Evolutionary conservation across 2,329 filamentous ascomycete genomes (phyloP).

Genomic region (Aureobasidium vineae): DNA sequence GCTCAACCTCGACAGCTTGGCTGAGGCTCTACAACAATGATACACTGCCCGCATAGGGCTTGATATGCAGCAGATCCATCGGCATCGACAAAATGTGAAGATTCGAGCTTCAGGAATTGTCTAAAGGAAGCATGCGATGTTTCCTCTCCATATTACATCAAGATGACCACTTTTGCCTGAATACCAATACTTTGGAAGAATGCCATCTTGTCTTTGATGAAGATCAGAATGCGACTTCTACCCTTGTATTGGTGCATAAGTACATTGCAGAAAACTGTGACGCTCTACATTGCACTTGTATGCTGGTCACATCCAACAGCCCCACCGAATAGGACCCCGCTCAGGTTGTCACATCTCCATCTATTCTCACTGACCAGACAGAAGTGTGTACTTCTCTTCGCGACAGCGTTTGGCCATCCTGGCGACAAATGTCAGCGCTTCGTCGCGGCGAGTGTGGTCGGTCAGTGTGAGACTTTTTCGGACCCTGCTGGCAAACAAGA

Average conservation of each 20-base stretch:
- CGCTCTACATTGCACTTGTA: slow-evolving; percentile 2
- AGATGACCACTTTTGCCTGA: background rate
- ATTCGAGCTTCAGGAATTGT: background rate
- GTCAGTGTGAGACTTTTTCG: slow-evolving; percentile 11
- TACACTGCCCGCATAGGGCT: background rate
- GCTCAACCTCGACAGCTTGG: background rate
- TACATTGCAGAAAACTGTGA: background rate
- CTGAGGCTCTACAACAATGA: background rate
- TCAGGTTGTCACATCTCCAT: background rate
- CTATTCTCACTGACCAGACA: background rate
- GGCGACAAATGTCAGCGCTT: background rate
- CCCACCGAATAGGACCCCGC: background rate
- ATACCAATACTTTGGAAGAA: background rate
- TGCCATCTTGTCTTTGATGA: background rate
- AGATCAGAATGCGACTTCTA: background rate
- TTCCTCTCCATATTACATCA: background rate
- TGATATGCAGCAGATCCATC: background rate
- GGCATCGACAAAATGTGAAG: background rate
- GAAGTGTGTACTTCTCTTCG: background rate
- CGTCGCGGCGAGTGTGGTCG: background rate
- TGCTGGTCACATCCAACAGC: background rate
- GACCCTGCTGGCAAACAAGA: background rate
- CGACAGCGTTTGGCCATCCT: background rate
- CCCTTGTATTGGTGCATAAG: slow-evolving; percentile 1
- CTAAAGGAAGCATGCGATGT: background rate